Percentiles rank a stretch among this genome's conserved stretches.
phyloP scores from a whole-genome alignment of 495 filamentous ascomycete species.

The Hapsidospora chrysogenum region DNA sequence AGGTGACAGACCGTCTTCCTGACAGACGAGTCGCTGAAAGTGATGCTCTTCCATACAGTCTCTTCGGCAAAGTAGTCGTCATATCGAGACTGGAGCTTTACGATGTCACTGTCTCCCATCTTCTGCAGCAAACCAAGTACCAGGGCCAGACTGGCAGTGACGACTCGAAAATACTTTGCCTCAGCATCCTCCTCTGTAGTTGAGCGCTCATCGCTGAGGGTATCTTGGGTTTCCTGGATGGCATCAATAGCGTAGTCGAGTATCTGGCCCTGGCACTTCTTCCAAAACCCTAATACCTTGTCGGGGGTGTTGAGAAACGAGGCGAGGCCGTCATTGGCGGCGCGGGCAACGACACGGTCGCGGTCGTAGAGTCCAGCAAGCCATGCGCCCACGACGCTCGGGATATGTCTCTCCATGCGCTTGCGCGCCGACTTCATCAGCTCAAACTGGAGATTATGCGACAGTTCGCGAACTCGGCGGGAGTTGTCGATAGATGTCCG shows the following conservation, averaged over 20 bases:
- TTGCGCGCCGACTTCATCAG: conserved; percentile 59
- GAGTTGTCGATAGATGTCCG: conserved; percentile 75
- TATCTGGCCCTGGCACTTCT: conserved; percentile 54
- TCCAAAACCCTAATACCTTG: conserved; percentile 61
- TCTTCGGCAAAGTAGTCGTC: conserved; percentile 41
- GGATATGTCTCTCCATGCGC: conserved; percentile 59
- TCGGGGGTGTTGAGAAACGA: conserved; percentile 61
- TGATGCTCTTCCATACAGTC: conserved; percentile 60
- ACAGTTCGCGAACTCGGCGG: conserved; percentile 69
- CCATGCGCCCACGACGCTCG: conserved; percentile 70
- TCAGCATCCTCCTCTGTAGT: conserved; percentile 70
- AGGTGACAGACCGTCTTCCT: conserved; percentile 55
- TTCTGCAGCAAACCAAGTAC: conserved; percentile 35
- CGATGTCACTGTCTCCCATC: conserved; percentile 28
- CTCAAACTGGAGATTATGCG: conserved; percentile 58
- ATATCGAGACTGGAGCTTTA: conserved; percentile 28
- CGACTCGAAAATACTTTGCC: conserved; percentile 67
- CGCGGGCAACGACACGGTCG: conserved; percentile 53
- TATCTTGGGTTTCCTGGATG: conserved; percentile 58
- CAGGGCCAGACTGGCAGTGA: conserved; percentile 45
- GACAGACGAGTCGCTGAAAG: conserved; percentile 50
- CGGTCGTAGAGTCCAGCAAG: conserved; percentile 74
- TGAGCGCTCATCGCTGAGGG: conserved; percentile 75
- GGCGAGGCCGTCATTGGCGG: conserved; percentile 57
- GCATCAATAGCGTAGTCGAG: conserved; percentile 68